Evolutionary conservation across 495 filamentous ascomycete species (phyloP), one percentile per base, ranked within the genome.

Genomic region (Aspergillus bertholletiae): DNA sequence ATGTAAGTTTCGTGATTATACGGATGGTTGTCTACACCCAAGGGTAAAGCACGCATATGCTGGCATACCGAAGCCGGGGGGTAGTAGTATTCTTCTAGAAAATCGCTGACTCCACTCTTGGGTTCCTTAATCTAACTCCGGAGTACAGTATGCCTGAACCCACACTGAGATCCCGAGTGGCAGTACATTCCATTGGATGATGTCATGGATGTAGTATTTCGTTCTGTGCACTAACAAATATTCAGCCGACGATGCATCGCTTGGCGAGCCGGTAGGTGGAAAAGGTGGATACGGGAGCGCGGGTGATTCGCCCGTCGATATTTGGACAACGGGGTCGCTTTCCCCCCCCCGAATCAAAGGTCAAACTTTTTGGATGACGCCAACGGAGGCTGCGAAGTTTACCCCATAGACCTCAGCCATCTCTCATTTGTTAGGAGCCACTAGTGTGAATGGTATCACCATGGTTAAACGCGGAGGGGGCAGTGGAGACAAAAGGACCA

Each of bases 111-210:
- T 32, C 53, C 53, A 49, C 53, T 49, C 23, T 23, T 18, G 46
- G 26, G 40, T 32, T 43, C 41, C 50, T 53, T 55, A 55, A 55
- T 55, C 23, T 49, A 45, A 49, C 46, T 28, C 26, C 26, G 26
- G 26, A 28, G 26, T 49, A 55, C 46, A 17, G 37, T 8, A 8
- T 40, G 37, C 37, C 49, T 37, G 17, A 47, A 32, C n/a, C 53
- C 53, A 49, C 46, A 49, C 20, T 23, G 46, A 27, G 35, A 43
- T 55, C 45, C 53, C 35, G 53, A 44, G 46, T 27, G 35, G 51
- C 40, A 41, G 39, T 18, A 49, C 17, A 49, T 37, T 47, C 44
- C 20, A 41, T 49, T 46, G 45, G 35, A 49, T 55, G 53, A 55
- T 49, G 46, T 55, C 53, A 55, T 55, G 28, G 30, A 34, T 37